phyloP scores from a whole-genome alignment of 495 filamentous ascomycete species.

The Delitschia confertaspora region DNA sequence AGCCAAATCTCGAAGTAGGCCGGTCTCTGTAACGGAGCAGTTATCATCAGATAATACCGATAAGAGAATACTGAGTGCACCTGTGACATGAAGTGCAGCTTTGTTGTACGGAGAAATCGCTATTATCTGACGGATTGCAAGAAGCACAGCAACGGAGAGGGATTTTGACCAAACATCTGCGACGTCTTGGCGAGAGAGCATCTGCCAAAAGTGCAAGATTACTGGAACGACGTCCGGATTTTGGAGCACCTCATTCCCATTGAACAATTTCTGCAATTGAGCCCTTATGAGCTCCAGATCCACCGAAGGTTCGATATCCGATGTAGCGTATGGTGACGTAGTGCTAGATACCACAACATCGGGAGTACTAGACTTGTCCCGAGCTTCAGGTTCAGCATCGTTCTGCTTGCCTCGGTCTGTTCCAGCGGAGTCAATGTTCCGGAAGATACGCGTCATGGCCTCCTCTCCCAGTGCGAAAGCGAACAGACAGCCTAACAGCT shows the following conservation, averaged over 20 bases:
- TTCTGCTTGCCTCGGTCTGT: background rate
- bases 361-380: too few relatives aligned
- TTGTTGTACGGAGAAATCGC: conserved; percentile 63
- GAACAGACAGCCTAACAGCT: conserved; percentile 77
- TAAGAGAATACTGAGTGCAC: conserved; percentile 63
- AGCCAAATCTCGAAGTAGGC: conserved; percentile 50
- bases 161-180: conserved; percentile 31
- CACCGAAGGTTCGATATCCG: background rate
- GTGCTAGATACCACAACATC: too few relatives aligned
- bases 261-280: conserved; percentile 37
- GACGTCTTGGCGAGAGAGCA: conserved; percentile 40
- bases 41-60: conserved; percentile 52
- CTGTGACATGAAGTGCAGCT: conserved; percentile 66
- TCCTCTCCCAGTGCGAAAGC: conserved; percentile 72
- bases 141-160: conserved; percentile 53
- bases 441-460: conserved; percentile 26
- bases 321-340: too few relatives aligned
- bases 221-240: conserved; percentile 58
- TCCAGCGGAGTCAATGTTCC: conserved; percentile 19
- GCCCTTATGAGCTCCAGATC: conserved; percentile 15
- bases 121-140: conserved; percentile 45
- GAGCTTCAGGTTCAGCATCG: too few relatives aligned
- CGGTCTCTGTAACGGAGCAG: conserved; percentile 5
- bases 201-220: conserved; percentile 56
- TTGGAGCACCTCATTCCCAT: conserved; percentile 46